Conservation (phyloP, 176 grass and related monocot genomes). For the Panicum miliaceum region DNA sequence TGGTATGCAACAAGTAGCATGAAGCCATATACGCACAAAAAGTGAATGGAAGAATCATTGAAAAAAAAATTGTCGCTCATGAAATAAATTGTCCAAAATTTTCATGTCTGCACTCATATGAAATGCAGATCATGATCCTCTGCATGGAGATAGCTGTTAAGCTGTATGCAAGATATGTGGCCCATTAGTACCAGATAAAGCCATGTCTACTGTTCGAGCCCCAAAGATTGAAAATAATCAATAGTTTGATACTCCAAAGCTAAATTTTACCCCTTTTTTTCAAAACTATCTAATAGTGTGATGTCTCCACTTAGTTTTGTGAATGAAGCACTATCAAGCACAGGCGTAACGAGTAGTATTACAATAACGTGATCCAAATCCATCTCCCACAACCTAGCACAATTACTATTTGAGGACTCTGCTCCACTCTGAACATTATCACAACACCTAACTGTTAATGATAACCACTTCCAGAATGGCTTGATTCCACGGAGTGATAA, state of each 20-base stretch:
- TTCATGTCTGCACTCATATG: not conserved
- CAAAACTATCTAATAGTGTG: not conserved
- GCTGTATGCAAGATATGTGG: not conserved
- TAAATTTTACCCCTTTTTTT: not conserved
- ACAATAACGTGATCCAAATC: slow-evolving; percentile 8
- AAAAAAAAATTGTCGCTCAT: not conserved
- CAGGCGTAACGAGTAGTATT: not conserved
- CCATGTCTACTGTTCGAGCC: not conserved
- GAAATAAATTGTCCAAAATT: not conserved
- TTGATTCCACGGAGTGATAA: not conserved
- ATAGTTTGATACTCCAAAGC: not conserved
- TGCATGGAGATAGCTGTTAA: not conserved
- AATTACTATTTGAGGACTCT: not conserved
- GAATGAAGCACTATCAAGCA: not conserved
- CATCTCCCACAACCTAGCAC: not conserved
- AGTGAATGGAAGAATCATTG: not conserved
- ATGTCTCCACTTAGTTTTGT: not conserved
- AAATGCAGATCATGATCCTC: not conserved
- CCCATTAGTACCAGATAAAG: not conserved
- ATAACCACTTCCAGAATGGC: no score
- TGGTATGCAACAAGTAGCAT: not conserved
- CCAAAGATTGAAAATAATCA: not conserved
- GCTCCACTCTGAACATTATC: not conserved
- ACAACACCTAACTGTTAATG: not conserved
- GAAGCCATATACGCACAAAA: slow-evolving; percentile 11